Evolutionary conservation across 2,329 filamentous ascomycete species (phyloP).

Genomic region (Teratosphaeria gauchensis): DNA sequence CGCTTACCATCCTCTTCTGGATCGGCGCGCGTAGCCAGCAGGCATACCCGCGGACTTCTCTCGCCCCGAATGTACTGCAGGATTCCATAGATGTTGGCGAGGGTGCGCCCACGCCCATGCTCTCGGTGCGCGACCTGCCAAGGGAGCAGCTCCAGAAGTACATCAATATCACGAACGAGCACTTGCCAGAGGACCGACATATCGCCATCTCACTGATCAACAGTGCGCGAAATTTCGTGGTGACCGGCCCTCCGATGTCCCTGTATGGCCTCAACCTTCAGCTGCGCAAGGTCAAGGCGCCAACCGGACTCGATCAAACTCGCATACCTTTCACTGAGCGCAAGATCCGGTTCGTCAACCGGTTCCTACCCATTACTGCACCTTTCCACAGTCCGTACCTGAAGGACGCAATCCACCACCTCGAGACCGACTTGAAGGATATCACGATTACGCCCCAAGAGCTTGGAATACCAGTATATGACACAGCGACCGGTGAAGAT

Average conservation of each 20-base stretch:
- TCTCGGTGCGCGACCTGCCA: constrained; percentile 90
- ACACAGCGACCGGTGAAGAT: constrained; percentile 83
- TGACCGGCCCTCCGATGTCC: constrained; percentile 91
- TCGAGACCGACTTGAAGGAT: constrained; percentile 79
- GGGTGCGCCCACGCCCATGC: constrained; percentile 92
- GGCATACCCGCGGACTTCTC: constrained; percentile 87
- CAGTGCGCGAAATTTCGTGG: constrained; percentile 92
- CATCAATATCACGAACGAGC: constrained; percentile 93
- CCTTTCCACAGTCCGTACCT: constrained; percentile 98
- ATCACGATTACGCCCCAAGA: constrained; percentile 63
- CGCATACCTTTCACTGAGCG: constrained; percentile 89
- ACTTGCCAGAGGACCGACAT: constrained; percentile 83
- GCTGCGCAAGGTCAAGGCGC: constrained; percentile 91
- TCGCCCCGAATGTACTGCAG: constrained; percentile 81
- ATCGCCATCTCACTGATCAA: constrained; percentile 94
- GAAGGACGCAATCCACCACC: constrained; percentile 66
- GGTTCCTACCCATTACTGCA: constrained; percentile 93
- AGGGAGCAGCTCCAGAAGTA: constrained; percentile 86
- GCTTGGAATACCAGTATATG: constrained; percentile 76
- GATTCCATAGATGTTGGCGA: constrained; percentile 92
- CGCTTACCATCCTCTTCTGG: constrained; percentile 94
- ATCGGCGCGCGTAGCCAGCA: constrained; percentile 95
- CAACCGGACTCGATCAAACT: constrained; percentile 94
- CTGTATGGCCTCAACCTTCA: constrained; percentile 93
- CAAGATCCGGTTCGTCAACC: constrained; percentile 92